Percentiles rank a stretch among this genome's conserved stretches.
These are phyloP conservation scores for Bruguiera hainesii DNA, from an alignment of 441 rosid genomes.

Conservation along the genomic window DNA sequence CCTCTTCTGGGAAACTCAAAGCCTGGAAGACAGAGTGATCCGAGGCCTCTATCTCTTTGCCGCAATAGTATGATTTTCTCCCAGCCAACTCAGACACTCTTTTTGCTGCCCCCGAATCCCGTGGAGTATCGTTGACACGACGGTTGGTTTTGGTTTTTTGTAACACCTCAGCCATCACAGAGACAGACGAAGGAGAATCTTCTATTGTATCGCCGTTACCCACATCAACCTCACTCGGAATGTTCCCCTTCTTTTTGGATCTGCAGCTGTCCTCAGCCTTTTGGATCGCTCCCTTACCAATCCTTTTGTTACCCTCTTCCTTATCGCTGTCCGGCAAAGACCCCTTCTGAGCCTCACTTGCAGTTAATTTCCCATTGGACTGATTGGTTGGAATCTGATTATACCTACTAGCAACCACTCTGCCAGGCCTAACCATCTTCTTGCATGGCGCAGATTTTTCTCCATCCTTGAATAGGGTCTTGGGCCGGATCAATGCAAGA, in stretches of 20 bases:
- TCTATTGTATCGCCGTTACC: conserved; percentile 29
- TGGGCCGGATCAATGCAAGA: conserved; percentile 65
- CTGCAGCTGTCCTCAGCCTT: conserved; percentile 37
- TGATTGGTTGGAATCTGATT: conserved; percentile 36
- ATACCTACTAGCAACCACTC: conserved; percentile 76
- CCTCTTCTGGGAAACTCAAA: conserved; percentile 46
- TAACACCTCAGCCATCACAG: conserved; percentile 30
- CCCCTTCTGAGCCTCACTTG: conserved; percentile 58
- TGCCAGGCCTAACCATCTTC: conserved; percentile 63
- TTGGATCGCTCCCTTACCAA: conserved; percentile 35
- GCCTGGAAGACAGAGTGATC: conserved; percentile 45
- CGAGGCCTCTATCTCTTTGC: conserved; percentile 28
- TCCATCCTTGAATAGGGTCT: conserved; percentile 70
- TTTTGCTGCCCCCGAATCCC: conserved; percentile 87
- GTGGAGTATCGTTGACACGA: conserved; percentile 55
- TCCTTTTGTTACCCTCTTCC: conserved; percentile 61
- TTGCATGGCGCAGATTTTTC: conserved; percentile 49
- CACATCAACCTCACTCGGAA: conserved; percentile 51
- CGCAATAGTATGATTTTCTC: conserved; percentile 47
- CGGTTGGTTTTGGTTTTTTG: conserved; percentile 70
- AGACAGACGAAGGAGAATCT: conserved; percentile 28
- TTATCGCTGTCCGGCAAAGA: conserved; percentile 67
- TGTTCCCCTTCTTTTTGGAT: conserved; percentile 86
- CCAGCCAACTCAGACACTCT: conserved; percentile 72
- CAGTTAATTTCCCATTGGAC: conserved; percentile 22